Conservation (phyloP, 2,329 filamentous ascomycete species). For the Cryphonectria carpinicola region DNA sequence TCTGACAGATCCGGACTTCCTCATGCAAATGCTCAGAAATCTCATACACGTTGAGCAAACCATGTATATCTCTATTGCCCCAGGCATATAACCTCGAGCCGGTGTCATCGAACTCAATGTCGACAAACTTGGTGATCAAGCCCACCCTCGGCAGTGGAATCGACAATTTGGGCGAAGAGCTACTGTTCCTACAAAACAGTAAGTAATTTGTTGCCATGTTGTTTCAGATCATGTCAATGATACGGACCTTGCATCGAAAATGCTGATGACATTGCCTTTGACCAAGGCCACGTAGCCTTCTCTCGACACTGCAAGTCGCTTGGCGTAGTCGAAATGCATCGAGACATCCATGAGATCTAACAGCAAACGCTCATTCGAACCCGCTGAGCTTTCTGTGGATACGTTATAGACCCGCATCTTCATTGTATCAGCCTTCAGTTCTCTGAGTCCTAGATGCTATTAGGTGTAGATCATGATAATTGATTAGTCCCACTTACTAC, state of each 20-base stretch:
- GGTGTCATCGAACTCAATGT: slow-evolving; percentile 10
- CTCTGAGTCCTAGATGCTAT: neutral
- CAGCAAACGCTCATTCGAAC: neutral
- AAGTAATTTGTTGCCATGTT: neutral
- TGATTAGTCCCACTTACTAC: neutral
- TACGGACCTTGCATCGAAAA: slow-evolving; percentile 18
- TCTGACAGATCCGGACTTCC: neutral
- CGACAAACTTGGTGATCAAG: slow-evolving; percentile 16
- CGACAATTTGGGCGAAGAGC: neutral
- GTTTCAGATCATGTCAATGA: neutral
- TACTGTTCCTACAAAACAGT: neutral
- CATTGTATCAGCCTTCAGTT: neutral
- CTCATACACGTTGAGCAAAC: slow-evolving; percentile 9
- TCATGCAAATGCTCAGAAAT: neutral
- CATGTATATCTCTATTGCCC: slow-evolving; percentile 9
- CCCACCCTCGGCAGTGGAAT: neutral
- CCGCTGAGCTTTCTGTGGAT: neutral
- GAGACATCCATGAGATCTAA: neutral
- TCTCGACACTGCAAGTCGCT: slow-evolving; percentile 18
- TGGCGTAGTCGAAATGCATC: slow-evolving; percentile 10
- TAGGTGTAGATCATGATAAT: neutral
- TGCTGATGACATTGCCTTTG: slow-evolving; percentile 10
- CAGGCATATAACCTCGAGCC: slow-evolving; percentile 18
- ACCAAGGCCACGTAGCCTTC: slow-evolving; percentile 16
- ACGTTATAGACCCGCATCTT: slow-evolving; percentile 18